Conservation (phyloP, 257 asterid genomes). For the Oldenlandia corymbosa region DNA sequence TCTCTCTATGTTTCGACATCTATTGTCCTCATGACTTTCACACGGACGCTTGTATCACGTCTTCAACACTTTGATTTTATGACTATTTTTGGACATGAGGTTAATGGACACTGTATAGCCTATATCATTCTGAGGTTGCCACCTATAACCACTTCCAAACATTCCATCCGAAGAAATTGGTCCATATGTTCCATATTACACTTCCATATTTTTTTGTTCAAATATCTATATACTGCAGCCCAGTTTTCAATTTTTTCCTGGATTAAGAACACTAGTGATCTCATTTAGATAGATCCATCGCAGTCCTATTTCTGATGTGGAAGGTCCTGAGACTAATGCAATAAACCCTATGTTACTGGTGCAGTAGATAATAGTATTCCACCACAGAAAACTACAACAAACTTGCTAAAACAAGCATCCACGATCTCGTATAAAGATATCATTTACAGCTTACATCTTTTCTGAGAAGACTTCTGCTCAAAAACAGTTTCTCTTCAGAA, state of each 20-base stretch:
- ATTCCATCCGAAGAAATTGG: background rate
- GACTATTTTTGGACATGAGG: background rate
- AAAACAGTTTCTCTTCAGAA: conserved; percentile 31
- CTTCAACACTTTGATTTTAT: background rate
- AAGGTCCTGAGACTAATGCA: background rate
- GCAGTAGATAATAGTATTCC: background rate
- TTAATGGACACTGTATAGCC: background rate
- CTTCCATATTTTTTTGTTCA: background rate
- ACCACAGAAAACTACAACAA: background rate
- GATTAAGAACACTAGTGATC: background rate
- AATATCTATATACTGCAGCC: background rate
- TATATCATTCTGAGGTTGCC: too few species aligned
- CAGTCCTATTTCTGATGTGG: background rate
- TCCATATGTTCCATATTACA: background rate
- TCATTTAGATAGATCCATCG: background rate
- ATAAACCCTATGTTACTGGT: background rate
- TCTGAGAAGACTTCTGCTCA: conserved; percentile 33
- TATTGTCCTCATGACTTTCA: background rate
- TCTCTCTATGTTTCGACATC: background rate
- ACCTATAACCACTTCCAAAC: background rate
- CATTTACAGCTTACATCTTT: conserved; percentile 45
- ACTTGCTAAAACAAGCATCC: too few species aligned
- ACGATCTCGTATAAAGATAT: too few species aligned
- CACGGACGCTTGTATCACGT: background rate
- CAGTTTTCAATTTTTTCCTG: background rate